Evolutionary conservation across 495 filamentous ascomycete species (phyloP).

Genomic region (Penicillium crystallinum): DNA sequence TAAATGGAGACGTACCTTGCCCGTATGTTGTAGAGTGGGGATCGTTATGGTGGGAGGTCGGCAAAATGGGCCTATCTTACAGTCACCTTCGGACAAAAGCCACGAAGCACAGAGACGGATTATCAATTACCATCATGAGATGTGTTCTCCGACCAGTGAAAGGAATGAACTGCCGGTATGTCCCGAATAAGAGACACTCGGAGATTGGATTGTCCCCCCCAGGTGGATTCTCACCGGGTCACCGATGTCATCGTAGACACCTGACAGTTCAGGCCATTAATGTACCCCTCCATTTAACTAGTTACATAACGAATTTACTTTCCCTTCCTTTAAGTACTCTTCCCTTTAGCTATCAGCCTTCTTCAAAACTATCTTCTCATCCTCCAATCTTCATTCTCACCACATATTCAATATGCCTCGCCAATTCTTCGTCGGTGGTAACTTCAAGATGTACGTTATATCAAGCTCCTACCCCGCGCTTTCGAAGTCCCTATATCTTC

Average conservation of each 20-base stretch:
- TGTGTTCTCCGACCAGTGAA: background rate
- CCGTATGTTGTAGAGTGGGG: background rate
- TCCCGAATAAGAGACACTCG: background rate
- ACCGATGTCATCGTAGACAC: constrained; percentile 3
- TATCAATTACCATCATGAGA: background rate
- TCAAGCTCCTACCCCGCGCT: constrained; percentile 11
- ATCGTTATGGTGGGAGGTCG: background rate
- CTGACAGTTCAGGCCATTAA: background rate
- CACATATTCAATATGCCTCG: constrained; percentile 63
- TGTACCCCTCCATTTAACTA: constrained; percentile 11
- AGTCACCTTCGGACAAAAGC: background rate
- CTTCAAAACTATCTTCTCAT: constrained; percentile 5
- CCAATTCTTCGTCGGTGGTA: constrained; percentile 98
- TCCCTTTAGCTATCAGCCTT: constrained; percentile 9
- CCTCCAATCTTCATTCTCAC: background rate
- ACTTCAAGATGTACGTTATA: constrained; percentile 88
- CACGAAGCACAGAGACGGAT: background rate
- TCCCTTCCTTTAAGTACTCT: constrained; percentile 3
- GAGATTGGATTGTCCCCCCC: background rate
- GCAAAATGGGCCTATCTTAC: background rate
- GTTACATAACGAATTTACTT: constrained; percentile 3
- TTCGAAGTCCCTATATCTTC: constrained; percentile 15
- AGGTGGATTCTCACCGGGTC: background rate
- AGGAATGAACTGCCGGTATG: background rate
- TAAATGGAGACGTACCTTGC: no score